These are phyloP conservation scores for Neospora caninum DNA, from an alignment of 169 alveolate species.

Conservation along the genomic window DNA sequence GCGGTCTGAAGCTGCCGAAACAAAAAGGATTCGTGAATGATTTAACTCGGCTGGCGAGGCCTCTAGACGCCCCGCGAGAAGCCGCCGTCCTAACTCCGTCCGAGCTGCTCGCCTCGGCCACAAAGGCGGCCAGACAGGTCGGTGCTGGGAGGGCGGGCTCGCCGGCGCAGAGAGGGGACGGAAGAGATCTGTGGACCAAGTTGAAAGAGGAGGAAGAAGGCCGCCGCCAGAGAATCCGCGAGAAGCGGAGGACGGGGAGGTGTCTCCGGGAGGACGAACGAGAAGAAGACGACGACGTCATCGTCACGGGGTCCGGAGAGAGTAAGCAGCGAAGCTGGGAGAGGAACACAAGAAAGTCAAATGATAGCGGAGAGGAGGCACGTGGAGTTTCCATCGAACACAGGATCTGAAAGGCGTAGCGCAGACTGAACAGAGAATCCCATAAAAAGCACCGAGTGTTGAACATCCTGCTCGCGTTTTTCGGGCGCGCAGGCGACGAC, in stretches of 20 bases:
- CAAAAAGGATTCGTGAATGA: slow-evolving; percentile 15
- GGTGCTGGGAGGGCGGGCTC: not conserved
- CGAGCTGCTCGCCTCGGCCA: slow-evolving; percentile 28
- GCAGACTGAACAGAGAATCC: no score
- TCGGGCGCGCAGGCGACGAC: no score
- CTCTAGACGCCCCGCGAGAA: slow-evolving; percentile 2
- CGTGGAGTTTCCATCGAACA: no score
- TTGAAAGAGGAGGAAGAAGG: not conserved
- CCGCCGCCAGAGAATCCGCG: not conserved
- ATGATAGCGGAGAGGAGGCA: not conserved
- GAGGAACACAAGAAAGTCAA: not conserved
- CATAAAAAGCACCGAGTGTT: no score
- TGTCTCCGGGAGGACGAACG: not conserved
- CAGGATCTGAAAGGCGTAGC: no score
- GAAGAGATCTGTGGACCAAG: not conserved
- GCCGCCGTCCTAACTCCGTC: slow-evolving; percentile 22
- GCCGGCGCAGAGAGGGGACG: not conserved
- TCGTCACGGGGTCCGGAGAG: not conserved
- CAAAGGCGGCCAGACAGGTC: not conserved
- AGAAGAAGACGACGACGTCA: not conserved
- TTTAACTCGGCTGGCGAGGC: not conserved
- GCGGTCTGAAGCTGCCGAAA: not conserved
- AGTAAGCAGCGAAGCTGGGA: not conserved
- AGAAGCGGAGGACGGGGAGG: not conserved
- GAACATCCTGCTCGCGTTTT: no score